Base-by-base conservation (phyloP, 2,329 filamentous ascomycete genomes). In the Ophiocordyceps robertsii region DNA sequence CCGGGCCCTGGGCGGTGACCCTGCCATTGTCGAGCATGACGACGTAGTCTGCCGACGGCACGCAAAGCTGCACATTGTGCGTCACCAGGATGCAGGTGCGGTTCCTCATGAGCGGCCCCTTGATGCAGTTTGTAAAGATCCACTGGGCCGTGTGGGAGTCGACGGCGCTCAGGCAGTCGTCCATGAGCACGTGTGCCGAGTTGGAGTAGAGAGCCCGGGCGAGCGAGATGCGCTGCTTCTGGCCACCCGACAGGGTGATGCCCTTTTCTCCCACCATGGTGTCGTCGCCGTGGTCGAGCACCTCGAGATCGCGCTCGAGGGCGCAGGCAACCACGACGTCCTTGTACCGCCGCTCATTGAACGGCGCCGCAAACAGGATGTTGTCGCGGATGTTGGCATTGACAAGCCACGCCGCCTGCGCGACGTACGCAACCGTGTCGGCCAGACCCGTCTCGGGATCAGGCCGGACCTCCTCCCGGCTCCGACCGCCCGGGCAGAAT, bases 61-160 rank as follows among this genome's bases (percentile, higher is more conserved):
- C 78, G 51, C 87, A 92, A 16, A 98, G 74, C n/a, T 84, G 76
- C 27, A 92, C 77, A 55, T 96, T 98, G 67, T 98, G 92, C 0
- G 92, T 95, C 31, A 98, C 90, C 37, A 98, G 72, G 42, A 98
- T 86, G 60, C 92, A 96, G 27, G 92, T 96, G 36, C 92, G 80
- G 55, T 80, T 73, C 44, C 74, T 67, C 92, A 98, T 96, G 41
- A 98, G 65, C 6, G 86, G 84, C 2, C 92, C 92, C 52, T 81
- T 81, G 49, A 98, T 81, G 46, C 89, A 94, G 61, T 95, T 84
- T 57, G 83, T 84, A 64, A 96, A 96, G 51, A 98, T 96, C 82
- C 93, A 95, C 60, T 95, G 93, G 2, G 89, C 89, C 0, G 92
- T 96, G 54, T 98, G 92, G 4, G 92, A 93, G 60, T 98, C 92